Evolutionary conservation across 1,284 basidiomycete species (phyloP).

Genomic region (Wallemia hederae): DNA sequence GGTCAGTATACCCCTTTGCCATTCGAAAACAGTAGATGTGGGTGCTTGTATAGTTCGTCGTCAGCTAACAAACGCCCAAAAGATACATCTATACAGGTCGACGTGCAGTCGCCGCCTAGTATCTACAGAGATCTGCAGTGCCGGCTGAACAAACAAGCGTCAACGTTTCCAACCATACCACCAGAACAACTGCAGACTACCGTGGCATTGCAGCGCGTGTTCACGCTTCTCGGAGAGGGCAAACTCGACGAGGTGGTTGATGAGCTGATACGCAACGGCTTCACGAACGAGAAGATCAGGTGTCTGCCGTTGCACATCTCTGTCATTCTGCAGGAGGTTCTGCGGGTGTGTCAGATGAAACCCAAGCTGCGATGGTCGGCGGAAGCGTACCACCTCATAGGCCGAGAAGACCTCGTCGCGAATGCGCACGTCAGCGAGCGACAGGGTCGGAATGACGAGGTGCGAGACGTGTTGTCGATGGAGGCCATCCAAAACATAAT

Average conservation of each 20-base stretch:
- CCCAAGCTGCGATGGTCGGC: conserved; percentile 42
- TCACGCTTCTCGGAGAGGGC: not conserved
- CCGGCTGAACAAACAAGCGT: not conserved
- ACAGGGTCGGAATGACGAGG: conserved; percentile 5
- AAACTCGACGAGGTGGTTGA: conserved; percentile 22
- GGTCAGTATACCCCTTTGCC: not conserved
- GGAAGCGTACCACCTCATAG: conserved; percentile 41
- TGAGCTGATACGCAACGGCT: conserved; percentile 25
- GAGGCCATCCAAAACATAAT: not conserved
- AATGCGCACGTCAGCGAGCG: conserved; percentile 7
- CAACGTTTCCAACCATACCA: conserved; percentile 4
- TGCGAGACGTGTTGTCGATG: conserved; percentile 3
- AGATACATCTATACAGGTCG: not conserved
- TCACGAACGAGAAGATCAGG: conserved; percentile 24
- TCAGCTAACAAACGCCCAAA: not conserved
- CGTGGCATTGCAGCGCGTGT: conserved; percentile 1
- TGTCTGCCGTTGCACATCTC: conserved; percentile 35
- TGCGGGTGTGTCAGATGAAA: conserved; percentile 44
- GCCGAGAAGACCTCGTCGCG: conserved; percentile 38
- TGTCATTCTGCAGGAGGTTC: conserved; percentile 50
- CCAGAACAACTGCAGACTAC: not conserved
- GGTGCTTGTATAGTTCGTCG: not conserved
- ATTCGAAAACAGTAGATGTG: not conserved
- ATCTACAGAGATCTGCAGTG: not conserved
- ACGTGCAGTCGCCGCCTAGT: not conserved